Evolutionary conservation across 73 alveolate species (phyloP).

Genomic region (Stentor coeruleus): DNA sequence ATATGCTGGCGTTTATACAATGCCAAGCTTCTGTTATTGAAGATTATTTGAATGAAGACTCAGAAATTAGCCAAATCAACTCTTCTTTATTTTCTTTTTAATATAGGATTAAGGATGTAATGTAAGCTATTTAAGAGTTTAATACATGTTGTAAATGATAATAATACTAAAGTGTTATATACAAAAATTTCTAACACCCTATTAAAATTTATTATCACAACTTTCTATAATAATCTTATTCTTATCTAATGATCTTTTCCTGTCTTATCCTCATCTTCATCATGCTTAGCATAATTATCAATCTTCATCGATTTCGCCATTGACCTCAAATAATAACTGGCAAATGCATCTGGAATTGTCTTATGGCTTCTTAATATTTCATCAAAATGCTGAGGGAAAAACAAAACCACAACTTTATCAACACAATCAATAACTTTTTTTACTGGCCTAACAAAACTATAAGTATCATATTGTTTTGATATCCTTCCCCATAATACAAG

Average conservation of each 20-base stretch:
- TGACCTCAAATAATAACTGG: not conserved
- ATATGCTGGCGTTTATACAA: not conserved
- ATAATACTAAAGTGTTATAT: too few relatives aligned
- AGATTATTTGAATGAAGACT: not conserved
- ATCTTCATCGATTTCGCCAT: not conserved
- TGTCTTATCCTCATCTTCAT: not conserved
- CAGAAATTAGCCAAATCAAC: not conserved
- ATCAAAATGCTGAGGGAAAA: slow-evolving; percentile 17
- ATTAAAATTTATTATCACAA: too few relatives aligned
- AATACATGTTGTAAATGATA: too few relatives aligned
- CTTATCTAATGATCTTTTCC: too few relatives aligned
- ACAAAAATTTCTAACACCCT: too few relatives aligned
- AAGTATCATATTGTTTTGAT: not conserved
- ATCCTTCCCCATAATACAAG: not conserved
- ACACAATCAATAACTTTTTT: not conserved
- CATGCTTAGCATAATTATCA: not conserved
- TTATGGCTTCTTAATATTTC: not conserved
- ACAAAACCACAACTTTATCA: not conserved
- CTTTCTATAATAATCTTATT: too few relatives aligned
- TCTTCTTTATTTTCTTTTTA: not conserved
- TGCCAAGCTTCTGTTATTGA: slow-evolving; percentile 10
- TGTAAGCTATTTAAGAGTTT: too few relatives aligned
- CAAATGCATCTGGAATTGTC: slow-evolving; percentile 14
- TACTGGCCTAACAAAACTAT: not conserved
- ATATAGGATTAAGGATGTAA: too few relatives aligned